Percentiles rank a stretch among this genome's conserved stretches.
Evolutionary conservation across 345 rosid species (phyloP).

Genomic region (Linum lewisii): DNA sequence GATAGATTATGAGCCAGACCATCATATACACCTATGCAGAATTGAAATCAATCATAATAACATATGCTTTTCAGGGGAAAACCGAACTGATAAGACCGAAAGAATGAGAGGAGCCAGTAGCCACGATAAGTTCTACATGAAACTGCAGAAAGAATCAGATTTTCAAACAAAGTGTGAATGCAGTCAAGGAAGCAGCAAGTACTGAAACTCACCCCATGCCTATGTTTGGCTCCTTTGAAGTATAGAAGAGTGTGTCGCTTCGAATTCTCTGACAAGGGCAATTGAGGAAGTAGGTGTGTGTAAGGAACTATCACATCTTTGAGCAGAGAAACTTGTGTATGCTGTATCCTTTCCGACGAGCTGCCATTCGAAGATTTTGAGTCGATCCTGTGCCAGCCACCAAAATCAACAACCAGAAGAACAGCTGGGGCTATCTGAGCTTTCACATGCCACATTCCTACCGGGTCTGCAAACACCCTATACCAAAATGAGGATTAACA

Average conservation of each 20-base stretch:
- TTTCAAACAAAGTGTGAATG: background rate
- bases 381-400: slow-evolving; percentile 91
- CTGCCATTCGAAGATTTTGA: slow-evolving; percentile 44
- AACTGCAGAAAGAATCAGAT: background rate
- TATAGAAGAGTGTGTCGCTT: slow-evolving; percentile 67
- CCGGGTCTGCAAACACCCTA: slow-evolving; percentile 83
- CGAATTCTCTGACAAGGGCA: slow-evolving; percentile 46
- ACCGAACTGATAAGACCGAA: background rate
- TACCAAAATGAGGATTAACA: background rate
- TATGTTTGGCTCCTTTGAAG: slow-evolving; percentile 91
- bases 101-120: background rate
- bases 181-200: background rate
- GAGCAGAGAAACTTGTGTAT: slow-evolving; percentile 84
- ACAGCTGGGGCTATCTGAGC: slow-evolving; percentile 72
- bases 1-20: background rate
- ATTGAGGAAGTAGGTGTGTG: slow-evolving; percentile 71
- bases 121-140: background rate
- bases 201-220: slow-evolving; percentile 56
- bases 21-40: background rate
- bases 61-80: background rate
- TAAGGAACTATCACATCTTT: slow-evolving; percentile 95
- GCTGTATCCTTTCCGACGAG: slow-evolving; percentile 50
- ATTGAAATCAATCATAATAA: no score
- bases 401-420: slow-evolving; percentile 93
- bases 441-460: slow-evolving; percentile 95